Evolutionary conservation across 441 rosid genomes (phyloP).

Genomic region (Jatropha multifida): DNA sequence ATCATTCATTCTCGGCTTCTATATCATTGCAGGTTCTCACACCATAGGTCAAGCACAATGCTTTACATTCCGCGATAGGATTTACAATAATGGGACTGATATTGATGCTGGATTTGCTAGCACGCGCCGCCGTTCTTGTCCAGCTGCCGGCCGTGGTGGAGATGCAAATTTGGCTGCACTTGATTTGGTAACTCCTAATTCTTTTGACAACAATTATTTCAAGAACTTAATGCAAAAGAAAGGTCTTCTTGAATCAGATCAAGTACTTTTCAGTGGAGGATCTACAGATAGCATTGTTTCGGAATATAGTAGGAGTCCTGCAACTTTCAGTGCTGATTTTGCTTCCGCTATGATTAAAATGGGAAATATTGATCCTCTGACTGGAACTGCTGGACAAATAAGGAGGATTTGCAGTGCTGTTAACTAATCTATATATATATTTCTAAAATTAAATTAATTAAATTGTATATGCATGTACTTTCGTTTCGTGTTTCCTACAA

Average conservation of each 20-base stretch:
- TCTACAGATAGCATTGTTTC: slow-evolving; percentile 43
- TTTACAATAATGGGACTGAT: slow-evolving; percentile 44
- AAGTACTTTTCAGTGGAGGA: slow-evolving; percentile 26
- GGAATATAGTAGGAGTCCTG: slow-evolving; percentile 43
- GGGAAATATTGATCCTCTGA: slow-evolving; percentile 53
- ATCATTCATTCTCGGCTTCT: not conserved
- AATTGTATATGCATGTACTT: not conserved
- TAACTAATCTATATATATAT: not conserved
- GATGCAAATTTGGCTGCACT: slow-evolving; percentile 41
- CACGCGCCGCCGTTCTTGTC: slow-evolving; percentile 43
- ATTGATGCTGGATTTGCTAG: slow-evolving; percentile 49
- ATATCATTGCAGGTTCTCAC: slow-evolving; percentile 43
- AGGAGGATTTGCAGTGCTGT: slow-evolving; percentile 42
- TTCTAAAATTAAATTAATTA: too few relatives aligned
- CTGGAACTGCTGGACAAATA: slow-evolving; percentile 43
- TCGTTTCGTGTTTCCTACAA: not conserved
- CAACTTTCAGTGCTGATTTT: slow-evolving; percentile 42
- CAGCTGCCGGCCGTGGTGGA: slow-evolving; percentile 15
- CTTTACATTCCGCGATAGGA: slow-evolving; percentile 41
- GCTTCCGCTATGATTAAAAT: slow-evolving; percentile 56
- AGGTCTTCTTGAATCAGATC: slow-evolving; percentile 49
- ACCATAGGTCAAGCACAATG: slow-evolving; percentile 61
- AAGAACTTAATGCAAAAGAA: slow-evolving; percentile 50
- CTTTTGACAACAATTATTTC: slow-evolving; percentile 62
- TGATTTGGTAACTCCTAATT: slow-evolving; percentile 57